phyloP scores from a whole-genome alignment of 441 rosid species.

The Erodium chrysanthum region DNA sequence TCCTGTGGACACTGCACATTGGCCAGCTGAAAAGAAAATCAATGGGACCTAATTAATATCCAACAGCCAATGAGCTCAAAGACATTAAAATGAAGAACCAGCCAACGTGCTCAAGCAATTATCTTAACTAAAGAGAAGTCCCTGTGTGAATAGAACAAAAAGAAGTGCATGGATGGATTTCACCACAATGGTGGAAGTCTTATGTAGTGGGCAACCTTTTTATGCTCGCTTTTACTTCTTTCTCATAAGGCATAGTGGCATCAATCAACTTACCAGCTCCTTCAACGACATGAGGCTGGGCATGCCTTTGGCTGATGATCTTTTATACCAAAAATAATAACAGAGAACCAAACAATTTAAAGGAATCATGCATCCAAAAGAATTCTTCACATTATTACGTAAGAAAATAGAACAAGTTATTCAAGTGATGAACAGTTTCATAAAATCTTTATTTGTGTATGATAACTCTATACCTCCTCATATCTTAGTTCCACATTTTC shows the following conservation, averaged over 20 bases:
- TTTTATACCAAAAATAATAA: neutral
- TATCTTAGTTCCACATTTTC: neutral
- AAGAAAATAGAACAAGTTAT: neutral
- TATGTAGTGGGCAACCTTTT: neutral
- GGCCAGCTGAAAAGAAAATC: slow-evolving; percentile 50
- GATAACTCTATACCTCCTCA: neutral
- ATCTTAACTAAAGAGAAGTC: neutral
- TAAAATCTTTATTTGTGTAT: neutral
- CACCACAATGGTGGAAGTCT: neutral
- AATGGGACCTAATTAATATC: slow-evolving; percentile 4
- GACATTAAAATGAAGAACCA: neutral
- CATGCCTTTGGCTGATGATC: neutral
- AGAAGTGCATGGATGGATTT: neutral
- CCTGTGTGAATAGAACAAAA: neutral
- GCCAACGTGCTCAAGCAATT: neutral
- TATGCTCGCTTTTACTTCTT: neutral
- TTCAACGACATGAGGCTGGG: neutral
- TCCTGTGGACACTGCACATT: slow-evolving; percentile 95
- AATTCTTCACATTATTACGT: too few species aligned
- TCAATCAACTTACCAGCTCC: neutral
- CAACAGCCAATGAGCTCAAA: neutral
- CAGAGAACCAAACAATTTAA: neutral
- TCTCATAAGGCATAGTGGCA: neutral
- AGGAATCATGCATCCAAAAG: neutral
- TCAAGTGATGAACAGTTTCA: neutral